Evolutionary conservation across 2,329 filamentous ascomycete genomes (phyloP).

Genomic region (Ophidiomyces ophidiicola): DNA sequence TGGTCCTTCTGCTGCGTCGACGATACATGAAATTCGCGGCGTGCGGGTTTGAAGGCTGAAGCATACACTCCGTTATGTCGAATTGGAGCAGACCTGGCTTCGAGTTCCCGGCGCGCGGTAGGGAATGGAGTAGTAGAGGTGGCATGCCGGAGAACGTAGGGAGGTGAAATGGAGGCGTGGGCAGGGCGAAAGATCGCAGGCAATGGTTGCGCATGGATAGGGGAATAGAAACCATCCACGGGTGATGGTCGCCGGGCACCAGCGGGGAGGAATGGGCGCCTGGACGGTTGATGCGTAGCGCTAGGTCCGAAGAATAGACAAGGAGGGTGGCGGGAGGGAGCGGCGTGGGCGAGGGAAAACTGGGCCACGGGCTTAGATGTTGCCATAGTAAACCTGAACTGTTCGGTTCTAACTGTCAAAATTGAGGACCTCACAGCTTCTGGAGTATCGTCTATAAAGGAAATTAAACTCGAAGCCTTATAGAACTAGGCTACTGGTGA

Average conservation of each 20-base stretch:
- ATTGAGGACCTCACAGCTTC: too few species aligned
- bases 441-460: too few species aligned
- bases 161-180: not conserved
- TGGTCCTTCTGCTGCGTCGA: conserved; percentile 57
- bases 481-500: too few species aligned
- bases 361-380: too few species aligned
- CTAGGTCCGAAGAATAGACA: too few species aligned
- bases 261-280: conserved; percentile 3
- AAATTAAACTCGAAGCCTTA: too few species aligned
- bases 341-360: too few species aligned
- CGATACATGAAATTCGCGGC: conserved; percentile 48
- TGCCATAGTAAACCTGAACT: too few species aligned
- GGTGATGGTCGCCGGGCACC: not conserved
- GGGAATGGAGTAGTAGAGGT: not conserved
- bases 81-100: conserved; percentile 22
- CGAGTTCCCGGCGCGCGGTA: not conserved
- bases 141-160: conserved; percentile 5
- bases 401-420: too few species aligned
- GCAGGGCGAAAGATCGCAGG: not conserved
- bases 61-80: conserved; percentile 39
- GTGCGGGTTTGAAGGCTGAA: conserved; percentile 32
- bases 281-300: not conserved
- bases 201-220: not conserved
- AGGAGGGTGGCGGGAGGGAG: too few species aligned
- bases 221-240: not conserved